Evolutionary conservation across 495 filamentous ascomycete species (phyloP), one percentile per base, ranked within the genome.

Genomic region (Aspergillus saccharolyticus): DNA sequence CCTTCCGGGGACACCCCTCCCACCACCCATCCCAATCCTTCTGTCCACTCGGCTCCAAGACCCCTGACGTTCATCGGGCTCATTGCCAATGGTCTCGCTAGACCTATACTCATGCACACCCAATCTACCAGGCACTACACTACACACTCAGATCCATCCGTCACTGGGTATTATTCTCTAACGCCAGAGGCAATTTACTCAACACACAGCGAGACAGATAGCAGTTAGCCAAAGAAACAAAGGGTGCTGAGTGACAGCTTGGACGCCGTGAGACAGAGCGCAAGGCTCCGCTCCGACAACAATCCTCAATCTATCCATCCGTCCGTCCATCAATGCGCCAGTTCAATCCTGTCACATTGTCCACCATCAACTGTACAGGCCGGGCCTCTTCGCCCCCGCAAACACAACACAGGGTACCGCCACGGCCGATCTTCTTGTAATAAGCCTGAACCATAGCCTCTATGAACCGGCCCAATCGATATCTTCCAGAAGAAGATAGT

Each of bases 211-310:
- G 33, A 39, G 5, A 39, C 33, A 39, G 55, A 54, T 58, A 60
- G 44, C 56, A 58, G 52, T 59, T 50, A 66, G 61, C 59, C 56
- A 61, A 39, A 39, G 33, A 66, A 69, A 63, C 45, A 65, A 64
- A 66, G 44, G 24, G 46, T 65, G 71, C 71, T 74, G 72, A 72
- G 73, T 72, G 65, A 76, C 74, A 76, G 76, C 73, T 77, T 74
- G 72, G 69, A 74, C 70, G 63, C 66, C 67, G 19, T 16, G 19
- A 30, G 22, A 52, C 56, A 44, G 44, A 54, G 42, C 44, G n/a
- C 53, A 56, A 56, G 20, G 50, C 54, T 55, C 52, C 54, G 57
- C 55, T 51, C 42, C 8, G 25, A 21, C 25, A 43, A 25, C 53
- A 53, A 28, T 50, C 47, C 44, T 39, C 33, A 42, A 56, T 56